These are phyloP conservation scores for Adansonia grandidieri DNA, from an alignment of 441 rosid species.

Conservation along the genomic window DNA sequence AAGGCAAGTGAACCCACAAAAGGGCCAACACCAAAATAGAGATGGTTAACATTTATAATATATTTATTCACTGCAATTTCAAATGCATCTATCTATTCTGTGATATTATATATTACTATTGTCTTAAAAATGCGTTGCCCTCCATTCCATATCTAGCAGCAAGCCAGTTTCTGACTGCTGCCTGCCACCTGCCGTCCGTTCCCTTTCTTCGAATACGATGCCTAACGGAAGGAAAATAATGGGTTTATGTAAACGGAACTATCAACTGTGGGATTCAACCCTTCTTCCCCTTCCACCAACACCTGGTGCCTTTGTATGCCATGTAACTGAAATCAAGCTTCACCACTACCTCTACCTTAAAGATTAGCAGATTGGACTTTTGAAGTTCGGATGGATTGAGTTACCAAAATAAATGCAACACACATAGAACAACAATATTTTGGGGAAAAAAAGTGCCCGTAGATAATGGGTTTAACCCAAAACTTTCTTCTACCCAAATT, in stretches of 20 bases:
- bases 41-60: not conserved
- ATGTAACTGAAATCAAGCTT: not conserved
- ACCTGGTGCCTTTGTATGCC: too few species aligned
- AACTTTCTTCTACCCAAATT: too few species aligned
- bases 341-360: too few species aligned
- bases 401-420: not conserved
- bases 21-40: not conserved
- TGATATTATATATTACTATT: not conserved
- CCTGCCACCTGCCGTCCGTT: too few species aligned
- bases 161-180: not conserved
- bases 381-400: not conserved
- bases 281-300: not conserved
- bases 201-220: not conserved
- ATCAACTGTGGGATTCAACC: not conserved
- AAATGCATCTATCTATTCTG: not conserved
- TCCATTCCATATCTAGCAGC: not conserved
- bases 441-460: too few species aligned
- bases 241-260: not conserved
- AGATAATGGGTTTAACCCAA: too few species aligned
- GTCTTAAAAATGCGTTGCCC: not conserved
- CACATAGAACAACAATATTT: too few species aligned
- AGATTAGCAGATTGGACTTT: not conserved
- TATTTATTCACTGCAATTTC: not conserved
- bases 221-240: not conserved
- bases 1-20: not conserved